Conservation (phyloP, 139 green algal genomes). For the Closterium sp. region DNA sequence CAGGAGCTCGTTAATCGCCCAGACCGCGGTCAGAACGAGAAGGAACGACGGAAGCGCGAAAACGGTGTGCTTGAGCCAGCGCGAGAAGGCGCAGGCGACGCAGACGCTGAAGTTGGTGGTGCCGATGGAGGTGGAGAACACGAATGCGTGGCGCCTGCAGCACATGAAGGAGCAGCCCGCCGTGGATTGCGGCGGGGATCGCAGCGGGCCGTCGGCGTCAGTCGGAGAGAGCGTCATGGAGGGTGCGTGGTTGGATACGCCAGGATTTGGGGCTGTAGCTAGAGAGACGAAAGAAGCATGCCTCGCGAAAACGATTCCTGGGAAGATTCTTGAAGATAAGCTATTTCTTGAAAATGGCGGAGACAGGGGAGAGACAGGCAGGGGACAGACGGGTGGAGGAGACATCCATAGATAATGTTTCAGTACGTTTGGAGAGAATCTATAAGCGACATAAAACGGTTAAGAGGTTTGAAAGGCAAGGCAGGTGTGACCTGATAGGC, state of each 20-base stretch:
- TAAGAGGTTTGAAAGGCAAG: too few species aligned
- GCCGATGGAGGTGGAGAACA: background rate
- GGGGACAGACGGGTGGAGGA: too few species aligned
- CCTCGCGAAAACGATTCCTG: background rate
- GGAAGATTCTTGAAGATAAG: background rate
- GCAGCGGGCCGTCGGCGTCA: too few species aligned
- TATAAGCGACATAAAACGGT: too few species aligned
- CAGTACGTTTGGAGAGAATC: too few species aligned
- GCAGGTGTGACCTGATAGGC: too few species aligned
- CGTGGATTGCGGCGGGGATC: background rate
- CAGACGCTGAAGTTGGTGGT: background rate
- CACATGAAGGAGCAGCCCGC: background rate
- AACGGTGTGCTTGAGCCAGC: background rate
- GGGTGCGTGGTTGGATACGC: background rate
- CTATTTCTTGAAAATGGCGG: too few species aligned
- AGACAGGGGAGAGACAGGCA: too few species aligned
- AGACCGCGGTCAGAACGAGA: background rate
- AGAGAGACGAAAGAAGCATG: background rate
- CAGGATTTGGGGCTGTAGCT: background rate
- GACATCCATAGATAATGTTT: too few species aligned
- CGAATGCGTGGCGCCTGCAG: background rate
- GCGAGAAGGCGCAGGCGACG: background rate
- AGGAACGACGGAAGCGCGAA: background rate
- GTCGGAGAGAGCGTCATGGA: background rate
- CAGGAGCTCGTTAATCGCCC: conserved; percentile 12